Base-by-base conservation (phyloP, 768 basidiomycete genomes). In the Agaricus sinodeliciosus region DNA sequence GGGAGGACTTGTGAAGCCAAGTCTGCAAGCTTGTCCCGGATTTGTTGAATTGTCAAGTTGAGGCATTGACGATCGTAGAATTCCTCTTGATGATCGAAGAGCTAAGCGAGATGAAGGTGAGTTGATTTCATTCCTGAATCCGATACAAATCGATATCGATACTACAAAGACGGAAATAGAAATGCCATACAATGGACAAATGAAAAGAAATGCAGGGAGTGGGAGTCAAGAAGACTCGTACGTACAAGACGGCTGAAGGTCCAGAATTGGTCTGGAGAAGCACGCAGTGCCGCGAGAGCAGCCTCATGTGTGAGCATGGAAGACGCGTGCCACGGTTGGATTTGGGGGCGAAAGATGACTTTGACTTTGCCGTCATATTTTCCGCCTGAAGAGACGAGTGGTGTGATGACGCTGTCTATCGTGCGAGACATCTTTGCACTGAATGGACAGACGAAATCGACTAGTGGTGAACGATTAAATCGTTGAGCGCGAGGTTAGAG, bases 361-460 rank as follows among this genome's bases (percentile, higher is more conserved):
- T 89, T 89, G 57, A 91, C 80, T 66, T 85, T 87, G 25, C 84
- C 86, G 12, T 70, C 72, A 62, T 88, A 87, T 63, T 76, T 74
- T 7, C 86, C 87, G 9, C 77, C 77, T 18, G 72, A 60, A 13
- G 71, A 72, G 44, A 90, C 62, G 56, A 79, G 65, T 19, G 86
- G 89, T 55, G 73, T 79, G 27, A 90, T 68, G 45, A 84, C 70
- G 8, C 57, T 68, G 51, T 90, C 79, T 49, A 91, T 77, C 18
- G 77, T 72, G 26, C 74, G 67, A 9, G 82, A 71, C 43, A 87
- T 60, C 66, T 86, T 88, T 12, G 79, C 80, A 57, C 85, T 89
- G 75, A 73, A 92, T 1, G 90, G 90, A 60, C 90, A 94, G 60
- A 90, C 87, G 65, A 88, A 91, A 67, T 92, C 91, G 70, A 91